phyloP scores from a whole-genome alignment of 2,329 filamentous ascomycete genomes.

The Pseudopithomyces maydicus region DNA sequence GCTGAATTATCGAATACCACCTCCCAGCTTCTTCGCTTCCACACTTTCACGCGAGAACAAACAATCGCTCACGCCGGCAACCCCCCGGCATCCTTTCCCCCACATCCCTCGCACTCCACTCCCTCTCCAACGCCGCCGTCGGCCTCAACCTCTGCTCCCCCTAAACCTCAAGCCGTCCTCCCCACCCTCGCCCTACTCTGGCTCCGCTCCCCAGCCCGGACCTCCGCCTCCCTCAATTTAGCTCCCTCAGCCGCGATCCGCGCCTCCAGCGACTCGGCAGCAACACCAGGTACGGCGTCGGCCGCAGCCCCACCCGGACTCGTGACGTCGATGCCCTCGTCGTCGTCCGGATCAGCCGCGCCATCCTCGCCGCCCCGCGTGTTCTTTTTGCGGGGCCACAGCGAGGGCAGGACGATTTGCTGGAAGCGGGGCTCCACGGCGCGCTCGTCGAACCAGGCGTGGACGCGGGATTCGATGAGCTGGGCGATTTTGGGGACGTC shows the following conservation, averaged over 20 bases:
- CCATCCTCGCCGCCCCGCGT: slow-evolving; percentile 69
- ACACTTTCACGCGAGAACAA: too few species aligned
- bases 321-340: slow-evolving; percentile 21
- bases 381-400: slow-evolving; percentile 86
- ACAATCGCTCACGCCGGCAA: slow-evolving; percentile 26
- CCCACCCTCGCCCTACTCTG: slow-evolving; percentile 12
- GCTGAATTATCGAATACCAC: background rate
- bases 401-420: slow-evolving; percentile 79
- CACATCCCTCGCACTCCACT: slow-evolving; percentile 25
- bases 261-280: slow-evolving; percentile 29
- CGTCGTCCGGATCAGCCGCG: slow-evolving; percentile 14
- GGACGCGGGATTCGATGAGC: slow-evolving; percentile 77
- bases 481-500: slow-evolving; percentile 90
- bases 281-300: slow-evolving; percentile 12
- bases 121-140: slow-evolving; percentile 18
- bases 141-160: slow-evolving; percentile 22
- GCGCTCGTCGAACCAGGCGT: slow-evolving; percentile 87
- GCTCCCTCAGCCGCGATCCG: slow-evolving; percentile 44
- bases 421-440: slow-evolving; percentile 86
- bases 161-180: slow-evolving; percentile 34
- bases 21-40: too few species aligned
- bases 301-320: too few species aligned
- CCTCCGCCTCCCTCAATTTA: slow-evolving; percentile 44
- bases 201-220: slow-evolving; percentile 36
- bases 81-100: slow-evolving; percentile 36